A percentile compares a stretch with the other conserved stretches of the same genome.
Conservation (phyloP, 176 grass and related monocot species). For the Juncus effusus region DNA sequence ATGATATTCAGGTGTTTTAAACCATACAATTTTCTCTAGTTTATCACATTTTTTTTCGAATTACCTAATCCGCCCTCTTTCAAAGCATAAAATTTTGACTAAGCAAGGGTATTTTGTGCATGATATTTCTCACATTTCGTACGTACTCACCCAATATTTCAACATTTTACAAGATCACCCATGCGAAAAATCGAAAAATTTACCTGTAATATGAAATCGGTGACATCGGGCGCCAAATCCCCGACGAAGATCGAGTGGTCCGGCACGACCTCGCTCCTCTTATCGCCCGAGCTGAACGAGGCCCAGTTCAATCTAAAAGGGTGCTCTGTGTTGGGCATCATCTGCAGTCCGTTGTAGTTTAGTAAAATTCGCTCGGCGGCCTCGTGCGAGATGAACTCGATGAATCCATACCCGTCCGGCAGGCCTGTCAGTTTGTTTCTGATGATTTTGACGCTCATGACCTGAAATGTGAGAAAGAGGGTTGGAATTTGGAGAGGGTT, state of each 20-base stretch:
- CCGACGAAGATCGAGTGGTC: constrained; percentile 96
- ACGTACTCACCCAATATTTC: too few relatives aligned
- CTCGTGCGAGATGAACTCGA: constrained; percentile 91
- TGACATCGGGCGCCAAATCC: constrained; percentile 98
- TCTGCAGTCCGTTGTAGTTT: constrained; percentile 72
- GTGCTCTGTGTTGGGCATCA: constrained; percentile 92
- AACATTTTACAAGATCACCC: too few relatives aligned
- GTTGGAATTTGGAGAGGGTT: too few relatives aligned
- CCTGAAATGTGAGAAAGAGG: constrained; percentile 30
- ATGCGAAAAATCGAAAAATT: background rate
- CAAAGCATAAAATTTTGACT: too few relatives aligned
- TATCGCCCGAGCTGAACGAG: constrained; percentile 93
- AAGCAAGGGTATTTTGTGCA: too few relatives aligned
- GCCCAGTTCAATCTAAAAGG: constrained; percentile 98
- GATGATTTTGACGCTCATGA: constrained; percentile 85
- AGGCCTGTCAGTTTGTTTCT: constrained; percentile 85
- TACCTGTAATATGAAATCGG: constrained; percentile 80
- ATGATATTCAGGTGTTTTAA: too few relatives aligned
- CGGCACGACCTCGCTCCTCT: constrained; percentile 55
- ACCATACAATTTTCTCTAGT: too few relatives aligned
- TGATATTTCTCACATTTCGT: too few relatives aligned
- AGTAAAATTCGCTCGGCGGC: constrained; percentile 87
- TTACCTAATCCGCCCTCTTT: too few relatives aligned
- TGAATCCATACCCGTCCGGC: constrained; percentile 97
- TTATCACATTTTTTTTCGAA: too few relatives aligned